A percentile compares a stretch with the other conserved stretches of the same genome.
Evolutionary conservation across 805 yeast species (phyloP).

Genomic region (Candida tibetensis): DNA sequence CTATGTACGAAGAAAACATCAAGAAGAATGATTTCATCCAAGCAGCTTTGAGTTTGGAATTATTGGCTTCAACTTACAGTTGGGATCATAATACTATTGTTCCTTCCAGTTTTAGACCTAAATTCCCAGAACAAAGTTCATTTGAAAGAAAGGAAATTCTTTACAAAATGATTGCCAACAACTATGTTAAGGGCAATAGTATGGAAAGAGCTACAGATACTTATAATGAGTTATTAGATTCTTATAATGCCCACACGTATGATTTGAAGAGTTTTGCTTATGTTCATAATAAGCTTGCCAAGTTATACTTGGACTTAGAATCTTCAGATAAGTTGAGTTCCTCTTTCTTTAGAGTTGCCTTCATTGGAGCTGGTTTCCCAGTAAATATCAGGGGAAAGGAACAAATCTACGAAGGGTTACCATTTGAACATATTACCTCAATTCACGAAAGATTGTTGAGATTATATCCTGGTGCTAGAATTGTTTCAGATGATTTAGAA

Average conservation of each 20-base stretch:
- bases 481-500: constrained; percentile 58
- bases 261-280: constrained; percentile 73
- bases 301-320: constrained; percentile 65
- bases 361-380: constrained; percentile 85
- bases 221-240: constrained; percentile 72
- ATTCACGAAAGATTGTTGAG: constrained; percentile 73
- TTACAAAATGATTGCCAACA: constrained; percentile 65
- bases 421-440: constrained; percentile 83
- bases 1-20: constrained; percentile 64
- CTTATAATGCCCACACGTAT: constrained; percentile 68
- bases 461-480: constrained; percentile 78
- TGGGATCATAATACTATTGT: constrained; percentile 65
- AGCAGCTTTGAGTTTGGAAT: constrained; percentile 78
- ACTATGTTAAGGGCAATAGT: constrained; percentile 67
- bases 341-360: constrained; percentile 74
- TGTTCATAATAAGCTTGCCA: constrained; percentile 65
- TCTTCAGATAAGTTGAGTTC: constrained; percentile 70
- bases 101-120: constrained; percentile 60
- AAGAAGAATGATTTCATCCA: constrained; percentile 64
- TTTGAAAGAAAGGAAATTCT: constrained; percentile 78
- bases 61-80: constrained; percentile 69
- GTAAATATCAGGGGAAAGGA: constrained; percentile 68
- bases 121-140: constrained; percentile 74
- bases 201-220: constrained; percentile 77
- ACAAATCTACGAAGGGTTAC: constrained; percentile 80